A percentile compares a stretch with the other conserved stretches of the same genome.
phyloP scores from a whole-genome alignment of 306 rosid species.

The Acmispon strigosus region DNA sequence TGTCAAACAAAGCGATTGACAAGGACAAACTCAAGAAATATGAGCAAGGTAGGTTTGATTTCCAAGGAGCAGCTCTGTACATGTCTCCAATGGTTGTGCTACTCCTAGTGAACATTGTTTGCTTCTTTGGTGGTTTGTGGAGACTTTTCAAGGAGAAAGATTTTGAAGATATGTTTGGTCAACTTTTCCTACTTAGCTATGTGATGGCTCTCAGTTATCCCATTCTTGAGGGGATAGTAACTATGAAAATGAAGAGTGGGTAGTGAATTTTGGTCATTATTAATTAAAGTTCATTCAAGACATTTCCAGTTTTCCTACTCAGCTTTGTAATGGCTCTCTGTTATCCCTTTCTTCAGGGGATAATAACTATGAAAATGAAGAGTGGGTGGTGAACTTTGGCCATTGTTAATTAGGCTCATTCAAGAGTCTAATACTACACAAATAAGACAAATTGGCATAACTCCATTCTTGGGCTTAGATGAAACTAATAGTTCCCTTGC shows the following conservation, averaged over 20 bases:
- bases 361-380: slow-evolving; percentile 23
- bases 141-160: slow-evolving; percentile 18
- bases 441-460: background rate
- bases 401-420: background rate
- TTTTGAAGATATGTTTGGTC: slow-evolving; percentile 31
- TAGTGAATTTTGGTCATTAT: background rate
- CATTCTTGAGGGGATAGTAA: slow-evolving; percentile 20
- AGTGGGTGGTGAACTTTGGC: background rate
- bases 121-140: slow-evolving; percentile 32
- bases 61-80: slow-evolving; percentile 42
- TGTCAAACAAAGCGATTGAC: slow-evolving; percentile 41
- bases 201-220: slow-evolving; percentile 34
- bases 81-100: slow-evolving; percentile 40
- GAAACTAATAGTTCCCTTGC: background rate
- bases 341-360: slow-evolving; percentile 30
- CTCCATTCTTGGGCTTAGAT: background rate
- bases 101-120: slow-evolving; percentile 22
- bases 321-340: slow-evolving; percentile 25
- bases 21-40: slow-evolving; percentile 40
- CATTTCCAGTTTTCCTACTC: slow-evolving; percentile 21
- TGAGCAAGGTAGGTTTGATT: slow-evolving; percentile 41
- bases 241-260: slow-evolving; percentile 21
- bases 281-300: background rate
- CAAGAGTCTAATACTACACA: background rate
- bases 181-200: slow-evolving; percentile 24